Evolutionary conservation across 1,139 yeast genomes (phyloP).

Genomic region (Blastobotrys arbuscula): DNA sequence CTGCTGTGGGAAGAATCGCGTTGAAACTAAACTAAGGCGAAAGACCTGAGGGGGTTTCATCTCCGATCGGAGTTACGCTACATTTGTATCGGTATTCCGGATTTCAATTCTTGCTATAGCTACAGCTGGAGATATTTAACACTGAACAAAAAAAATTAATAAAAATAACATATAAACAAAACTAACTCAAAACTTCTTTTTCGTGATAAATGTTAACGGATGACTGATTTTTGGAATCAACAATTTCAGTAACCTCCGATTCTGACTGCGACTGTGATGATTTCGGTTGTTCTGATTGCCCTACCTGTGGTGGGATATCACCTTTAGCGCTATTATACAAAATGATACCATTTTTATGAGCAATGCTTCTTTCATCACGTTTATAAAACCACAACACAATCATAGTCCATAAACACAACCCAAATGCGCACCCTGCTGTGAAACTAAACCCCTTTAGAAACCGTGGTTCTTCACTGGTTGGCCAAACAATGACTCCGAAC

Average conservation of each 20-base stretch:
- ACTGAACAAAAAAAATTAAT: neutral
- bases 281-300: neutral
- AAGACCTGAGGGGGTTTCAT: too few relatives aligned
- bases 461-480: constrained; percentile 37
- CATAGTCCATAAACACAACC: constrained; percentile 47
- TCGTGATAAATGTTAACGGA: neutral
- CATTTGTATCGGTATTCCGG: too few relatives aligned
- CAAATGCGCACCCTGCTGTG: constrained; percentile 33
- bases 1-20: neutral
- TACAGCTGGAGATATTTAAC: neutral
- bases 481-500: constrained; percentile 43
- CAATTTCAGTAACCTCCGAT: too few relatives aligned
- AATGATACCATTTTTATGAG: constrained; percentile 32
- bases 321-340: constrained; percentile 16
- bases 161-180: too few relatives aligned
- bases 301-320: constrained; percentile 11
- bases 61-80: too few relatives aligned
- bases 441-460: constrained; percentile 37
- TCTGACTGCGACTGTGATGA: neutral
- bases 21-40: neutral
- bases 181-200: neutral
- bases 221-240: neutral
- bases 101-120: too few relatives aligned
- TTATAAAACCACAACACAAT: constrained; percentile 54
- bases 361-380: constrained; percentile 47